Base-by-base conservation (phyloP, 441 rosid genomes). In the Pelargonium australe region DNA sequence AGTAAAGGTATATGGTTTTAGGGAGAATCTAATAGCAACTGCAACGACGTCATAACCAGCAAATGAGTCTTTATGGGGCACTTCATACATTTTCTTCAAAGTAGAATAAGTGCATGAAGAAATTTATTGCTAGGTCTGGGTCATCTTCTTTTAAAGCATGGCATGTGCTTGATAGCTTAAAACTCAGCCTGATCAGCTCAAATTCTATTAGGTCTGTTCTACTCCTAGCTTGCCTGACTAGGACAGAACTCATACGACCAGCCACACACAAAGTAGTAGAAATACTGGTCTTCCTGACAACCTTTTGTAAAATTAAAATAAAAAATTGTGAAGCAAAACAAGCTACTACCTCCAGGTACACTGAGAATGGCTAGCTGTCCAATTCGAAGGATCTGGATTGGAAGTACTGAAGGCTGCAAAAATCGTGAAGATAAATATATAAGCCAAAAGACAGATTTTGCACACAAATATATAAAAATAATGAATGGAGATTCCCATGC, bases 321-420 rank as follows among this genome's bases (percentile, higher is more conserved):
- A 65, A 63, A 2, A 6, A 3, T 64, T 45, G 16, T 6, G 3
- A 34, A 5, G 16, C 3, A 75, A 51, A 57, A 67, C 41, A 75
- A 75, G 61, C 13, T 62, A 64, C 19, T 92, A 92, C 98, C 99
- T 90, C 89, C 94, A 68, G 97, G 99, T 72, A 89, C 99, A 49
- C 86, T 72, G 71, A 95, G 98, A 83, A 95, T 85, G 79, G 90
- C 86, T 63, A 95, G 85, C 81, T 88, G 86, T 62, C 99, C 99
- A 13, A 92, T 77, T 63, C 86, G 88, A 67, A 95, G 75, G 71
- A 92, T 82, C 80, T 95, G 98, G 76, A 95, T 60, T 14, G 99
- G 97, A 88, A 95, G 98, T 72, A 95, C 77, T 72, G 99, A 82
- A 64, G 98, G 98, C 97, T 92, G 92, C 78, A 83, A 28, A 77